Percentiles rank a stretch among this genome's conserved stretches.
Evolutionary conservation across 306 rosid species (phyloP).

Genomic region (Rosa rugosa): DNA sequence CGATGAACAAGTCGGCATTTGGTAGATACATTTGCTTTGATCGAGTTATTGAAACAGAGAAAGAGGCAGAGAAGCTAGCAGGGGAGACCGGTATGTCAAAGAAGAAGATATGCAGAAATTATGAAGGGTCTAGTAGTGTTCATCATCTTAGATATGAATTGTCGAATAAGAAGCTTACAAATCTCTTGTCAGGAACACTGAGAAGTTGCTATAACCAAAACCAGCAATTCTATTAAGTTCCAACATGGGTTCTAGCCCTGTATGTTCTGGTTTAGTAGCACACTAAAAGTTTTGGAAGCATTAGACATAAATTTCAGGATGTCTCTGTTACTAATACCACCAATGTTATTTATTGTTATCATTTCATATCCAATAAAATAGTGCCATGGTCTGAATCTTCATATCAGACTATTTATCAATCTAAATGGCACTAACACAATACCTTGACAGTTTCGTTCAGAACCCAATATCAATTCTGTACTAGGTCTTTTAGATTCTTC

Average conservation of each 20-base stretch:
- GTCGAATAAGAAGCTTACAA: conserved; percentile 55
- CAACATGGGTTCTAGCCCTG: background rate
- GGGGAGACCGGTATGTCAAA: conserved; percentile 34
- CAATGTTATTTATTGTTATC: background rate
- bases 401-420: background rate
- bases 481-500: background rate
- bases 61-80: conserved; percentile 62
- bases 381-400: background rate
- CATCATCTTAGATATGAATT: conserved; percentile 33
- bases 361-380: background rate
- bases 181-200: conserved; percentile 47
- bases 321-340: background rate
- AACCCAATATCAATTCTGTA: background rate
- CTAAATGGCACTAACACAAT: background rate
- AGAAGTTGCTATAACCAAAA: conserved; percentile 39
- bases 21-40: conserved; percentile 88
- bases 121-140: background rate
- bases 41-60: conserved; percentile 32
- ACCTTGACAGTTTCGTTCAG: background rate
- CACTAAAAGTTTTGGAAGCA: background rate
- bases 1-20: conserved; percentile 47
- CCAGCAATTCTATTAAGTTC: background rate
- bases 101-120: conserved; percentile 49
- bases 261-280: background rate
- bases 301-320: background rate